Percentiles rank a stretch among this genome's conserved stretches.
Conservation (phyloP, 2,329 filamentous ascomycete species). For the Coniella vitis region DNA sequence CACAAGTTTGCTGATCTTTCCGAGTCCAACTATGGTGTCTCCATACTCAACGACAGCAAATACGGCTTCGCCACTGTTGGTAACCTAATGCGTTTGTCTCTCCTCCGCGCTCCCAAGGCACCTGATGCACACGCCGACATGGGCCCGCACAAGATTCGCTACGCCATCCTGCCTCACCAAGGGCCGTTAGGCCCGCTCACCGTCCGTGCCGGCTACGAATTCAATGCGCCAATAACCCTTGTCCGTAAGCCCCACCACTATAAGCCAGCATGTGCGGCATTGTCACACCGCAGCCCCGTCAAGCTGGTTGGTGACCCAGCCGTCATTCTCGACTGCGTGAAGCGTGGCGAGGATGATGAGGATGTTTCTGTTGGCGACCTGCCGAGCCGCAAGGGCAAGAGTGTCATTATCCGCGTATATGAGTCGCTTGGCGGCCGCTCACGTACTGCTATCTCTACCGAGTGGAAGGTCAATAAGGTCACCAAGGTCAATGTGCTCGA, state of each 20-base stretch:
- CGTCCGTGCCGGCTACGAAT: slow-evolving; percentile 77
- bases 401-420: slow-evolving; percentile 78
- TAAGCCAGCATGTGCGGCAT: slow-evolving; percentile 15
- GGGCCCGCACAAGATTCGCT: slow-evolving; percentile 80
- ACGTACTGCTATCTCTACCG: slow-evolving; percentile 62
- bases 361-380: slow-evolving; percentile 61
- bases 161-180: slow-evolving; percentile 81
- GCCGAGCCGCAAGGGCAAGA: slow-evolving; percentile 61
- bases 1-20: slow-evolving; percentile 91
- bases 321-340: slow-evolving; percentile 80
- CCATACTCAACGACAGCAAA: slow-evolving; percentile 90
- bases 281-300: slow-evolving; percentile 42
- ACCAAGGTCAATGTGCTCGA: slow-evolving; percentile 84
- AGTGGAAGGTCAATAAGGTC: slow-evolving; percentile 65
- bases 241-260: slow-evolving; percentile 31
- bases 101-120: slow-evolving; percentile 83
- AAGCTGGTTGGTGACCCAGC: slow-evolving; percentile 59
- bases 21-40: slow-evolving; percentile 82
- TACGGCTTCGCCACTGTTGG: slow-evolving; percentile 91
- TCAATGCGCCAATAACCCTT: slow-evolving; percentile 74
- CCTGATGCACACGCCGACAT: slow-evolving; percentile 93
- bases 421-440: slow-evolving; percentile 80
- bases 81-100: slow-evolving; percentile 80
- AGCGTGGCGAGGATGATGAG: slow-evolving; percentile 84
- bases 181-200: slow-evolving; percentile 66